These are phyloP conservation scores for Podospora pseudoanserina DNA, from an alignment of 495 filamentous ascomycete species.

Conservation along the genomic window DNA sequence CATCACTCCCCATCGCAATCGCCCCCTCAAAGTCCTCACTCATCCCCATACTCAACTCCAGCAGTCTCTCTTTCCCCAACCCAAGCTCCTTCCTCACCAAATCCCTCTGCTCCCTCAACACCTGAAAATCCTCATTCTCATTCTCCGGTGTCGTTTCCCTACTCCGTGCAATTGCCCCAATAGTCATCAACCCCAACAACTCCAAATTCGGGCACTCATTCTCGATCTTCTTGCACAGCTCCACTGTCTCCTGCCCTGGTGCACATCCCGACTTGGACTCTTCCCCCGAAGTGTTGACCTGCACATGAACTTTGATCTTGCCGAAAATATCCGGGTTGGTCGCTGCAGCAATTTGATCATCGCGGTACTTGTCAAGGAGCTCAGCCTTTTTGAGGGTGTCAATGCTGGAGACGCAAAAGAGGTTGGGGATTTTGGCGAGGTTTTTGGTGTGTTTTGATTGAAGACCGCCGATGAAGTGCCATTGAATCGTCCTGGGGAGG, in stretches of 20 bases:
- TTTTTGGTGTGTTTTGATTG: slow-evolving; percentile 64
- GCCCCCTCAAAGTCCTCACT: slow-evolving; percentile 93
- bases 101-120: slow-evolving; percentile 67
- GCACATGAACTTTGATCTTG: slow-evolving; percentile 73
- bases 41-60: slow-evolving; percentile 75
- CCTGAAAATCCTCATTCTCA: slow-evolving; percentile 87
- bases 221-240: slow-evolving; percentile 62
- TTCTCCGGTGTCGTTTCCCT: slow-evolving; percentile 63
- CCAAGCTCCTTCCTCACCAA: slow-evolving; percentile 48
- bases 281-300: slow-evolving; percentile 94
- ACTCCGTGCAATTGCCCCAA: slow-evolving; percentile 85
- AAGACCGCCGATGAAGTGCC: slow-evolving; percentile 95
- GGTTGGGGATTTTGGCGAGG: slow-evolving; percentile 78
- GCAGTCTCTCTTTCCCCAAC: slow-evolving; percentile 22
- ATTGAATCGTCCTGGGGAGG: slow-evolving; percentile 72
- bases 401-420: slow-evolving; percentile 91
- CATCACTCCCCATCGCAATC: slow-evolving; percentile 74
- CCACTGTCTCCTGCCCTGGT: slow-evolving; percentile 55
- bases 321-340: neutral
- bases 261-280: slow-evolving; percentile 75
- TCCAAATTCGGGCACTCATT: slow-evolving; percentile 68
- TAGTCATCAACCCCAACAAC: slow-evolving; percentile 89
- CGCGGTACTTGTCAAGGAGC: slow-evolving; percentile 72
- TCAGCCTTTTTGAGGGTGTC: slow-evolving; percentile 83
- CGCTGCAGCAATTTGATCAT: slow-evolving; percentile 42